A percentile compares a stretch with the other conserved stretches of the same genome.
Conservation (phyloP, 2,329 filamentous ascomycete species). For the Microsporum audouinii region DNA sequence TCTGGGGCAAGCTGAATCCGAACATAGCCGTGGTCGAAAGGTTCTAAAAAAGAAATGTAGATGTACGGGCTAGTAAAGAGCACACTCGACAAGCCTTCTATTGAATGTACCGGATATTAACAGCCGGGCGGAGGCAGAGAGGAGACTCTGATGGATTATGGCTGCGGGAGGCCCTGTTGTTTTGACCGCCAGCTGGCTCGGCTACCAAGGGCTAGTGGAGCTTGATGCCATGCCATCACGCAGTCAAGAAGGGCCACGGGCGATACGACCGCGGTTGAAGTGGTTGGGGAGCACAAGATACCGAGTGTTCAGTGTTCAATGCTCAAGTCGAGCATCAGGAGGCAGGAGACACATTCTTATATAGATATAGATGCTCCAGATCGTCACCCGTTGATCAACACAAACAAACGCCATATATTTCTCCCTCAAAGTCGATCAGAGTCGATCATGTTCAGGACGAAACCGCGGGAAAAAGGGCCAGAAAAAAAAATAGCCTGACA, state of each 20-base stretch:
- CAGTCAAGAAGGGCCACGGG: neutral
- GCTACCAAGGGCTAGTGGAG: constrained; percentile 4
- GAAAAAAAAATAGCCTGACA: neutral
- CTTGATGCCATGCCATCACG: neutral
- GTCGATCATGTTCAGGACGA: neutral
- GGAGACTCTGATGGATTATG: neutral
- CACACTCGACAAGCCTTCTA: neutral
- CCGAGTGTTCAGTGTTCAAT: neutral
- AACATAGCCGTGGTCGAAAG: neutral
- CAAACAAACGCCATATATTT: neutral
- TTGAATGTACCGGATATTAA: neutral
- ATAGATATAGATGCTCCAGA: neutral
- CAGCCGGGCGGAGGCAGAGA: neutral
- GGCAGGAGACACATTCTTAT: neutral
- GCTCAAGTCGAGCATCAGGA: neutral
- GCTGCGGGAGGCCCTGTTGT: neutral
- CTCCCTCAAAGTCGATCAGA: neutral
- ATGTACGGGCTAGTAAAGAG: neutral
- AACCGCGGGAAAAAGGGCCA: neutral
- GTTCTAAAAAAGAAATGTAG: neutral
- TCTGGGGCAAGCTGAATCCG: neutral
- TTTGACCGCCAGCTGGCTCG: neutral
- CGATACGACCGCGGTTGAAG: neutral
- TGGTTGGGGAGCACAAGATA: neutral
- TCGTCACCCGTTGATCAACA: neutral